Evolutionary conservation across 805 yeast genomes (phyloP), one percentile per base, ranked within the genome.

Genomic region (Yarrowia sp.): DNA sequence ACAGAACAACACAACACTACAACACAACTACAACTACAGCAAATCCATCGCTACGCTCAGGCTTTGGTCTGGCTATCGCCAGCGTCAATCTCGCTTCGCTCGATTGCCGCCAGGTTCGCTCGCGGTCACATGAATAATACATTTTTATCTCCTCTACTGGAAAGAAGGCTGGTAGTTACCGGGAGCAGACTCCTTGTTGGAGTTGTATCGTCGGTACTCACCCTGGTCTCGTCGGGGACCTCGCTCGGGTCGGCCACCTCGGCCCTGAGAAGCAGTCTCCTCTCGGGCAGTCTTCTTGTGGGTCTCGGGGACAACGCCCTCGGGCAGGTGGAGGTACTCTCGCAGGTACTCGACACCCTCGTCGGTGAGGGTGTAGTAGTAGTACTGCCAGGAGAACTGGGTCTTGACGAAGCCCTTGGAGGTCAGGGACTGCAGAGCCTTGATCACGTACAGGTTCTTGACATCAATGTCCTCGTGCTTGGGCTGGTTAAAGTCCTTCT

Each of bases 331-430:
- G 82, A 95, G 89, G 90, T 92, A 95, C 80, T 90, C 92, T 85
- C 98, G 90, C 79, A 95, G 89, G 89, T 85, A 95, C 80, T 92
- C 97, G 73, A 95, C 93, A 88, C 99, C 99, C 84, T 90, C 97
- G 80, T 95, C 98, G 80, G 98, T 95, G 80, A 95, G 89, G 86
- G 99, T 91, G 96, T 95, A 95, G 96, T 95, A 95, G 86, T 95
- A 95, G 88, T 91, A 91, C 88, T 92, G 98, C 99, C 99, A 95
- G 78, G 98, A 93, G 89, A 93, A 95, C 85, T 92, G 98, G 77
- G 99, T 95, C 90, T 93, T 92, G 83, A 95, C 98, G 88, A 78
- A 95, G 81, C 99, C 99, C 83, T 89, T 91, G 71, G 99, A 95
- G 79, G 96, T 91, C 82, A 95, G 90, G 71, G 98, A 93, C 86